Percentiles rank a stretch among this genome's conserved stretches.
These are phyloP conservation scores for Thelephora terrestris DNA, from an alignment of 1,284 basidiomycete genomes.

Conservation along the genomic window DNA sequence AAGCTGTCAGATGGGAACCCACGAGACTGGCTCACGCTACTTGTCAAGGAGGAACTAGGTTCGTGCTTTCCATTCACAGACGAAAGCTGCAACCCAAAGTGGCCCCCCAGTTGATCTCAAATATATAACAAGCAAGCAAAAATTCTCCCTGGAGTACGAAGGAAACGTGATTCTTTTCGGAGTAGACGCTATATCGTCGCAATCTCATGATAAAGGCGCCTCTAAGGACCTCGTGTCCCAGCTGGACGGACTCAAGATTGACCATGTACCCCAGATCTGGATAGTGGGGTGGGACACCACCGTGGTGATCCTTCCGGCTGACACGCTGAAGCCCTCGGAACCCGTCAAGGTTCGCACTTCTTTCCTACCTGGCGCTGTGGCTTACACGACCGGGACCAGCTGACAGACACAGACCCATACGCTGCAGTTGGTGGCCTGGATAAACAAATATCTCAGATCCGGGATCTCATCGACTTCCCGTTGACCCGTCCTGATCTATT, in stretches of 20 bases:
- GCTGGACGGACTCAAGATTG: constrained; percentile 34
- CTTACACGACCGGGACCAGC: constrained; percentile 25
- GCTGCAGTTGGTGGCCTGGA: constrained; percentile 81
- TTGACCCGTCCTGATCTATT: constrained; percentile 87
- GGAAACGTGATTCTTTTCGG: constrained; percentile 42
- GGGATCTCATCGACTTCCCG: constrained; percentile 92
- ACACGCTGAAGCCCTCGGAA: constrained; percentile 12
- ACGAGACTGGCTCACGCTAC: constrained; percentile 56
- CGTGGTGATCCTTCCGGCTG: constrained; percentile 35
- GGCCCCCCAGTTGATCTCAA: constrained; percentile 54
- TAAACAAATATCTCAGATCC: constrained; percentile 82
- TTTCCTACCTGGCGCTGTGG: constrained; percentile 4
- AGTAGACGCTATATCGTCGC: constrained; percentile 37
- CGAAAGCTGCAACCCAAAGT: not conserved
- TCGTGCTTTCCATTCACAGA: constrained; percentile 12
- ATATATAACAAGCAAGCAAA: constrained; percentile 55
- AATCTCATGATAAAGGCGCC: constrained; percentile 18
- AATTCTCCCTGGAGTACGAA: constrained; percentile 57
- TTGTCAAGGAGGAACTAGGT: constrained; percentile 57
- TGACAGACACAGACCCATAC: constrained; percentile 44
- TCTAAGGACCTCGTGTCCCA: constrained; percentile 28
- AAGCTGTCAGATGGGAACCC: constrained; percentile 22
- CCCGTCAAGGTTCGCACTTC: constrained; percentile 2
- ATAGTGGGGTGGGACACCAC: constrained; percentile 52
- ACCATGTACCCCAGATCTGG: constrained; percentile 34